Percentiles rank a stretch among this genome's conserved stretches.
Evolutionary conservation across 331 rosid genomes (phyloP).

Genomic region (Ulmus americana): DNA sequence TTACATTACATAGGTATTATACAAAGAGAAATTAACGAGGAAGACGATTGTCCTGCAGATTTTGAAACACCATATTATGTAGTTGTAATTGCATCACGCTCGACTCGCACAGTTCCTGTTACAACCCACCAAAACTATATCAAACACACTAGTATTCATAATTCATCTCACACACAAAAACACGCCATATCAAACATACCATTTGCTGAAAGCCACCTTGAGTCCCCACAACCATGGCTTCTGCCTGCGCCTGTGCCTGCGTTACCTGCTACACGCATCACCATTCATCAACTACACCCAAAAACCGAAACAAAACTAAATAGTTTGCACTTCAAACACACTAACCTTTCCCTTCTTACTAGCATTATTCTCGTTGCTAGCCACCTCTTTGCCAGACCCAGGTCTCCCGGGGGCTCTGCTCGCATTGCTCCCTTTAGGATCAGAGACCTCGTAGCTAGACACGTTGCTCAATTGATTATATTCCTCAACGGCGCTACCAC

Average conservation of each 20-base stretch:
- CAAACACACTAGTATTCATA: background rate
- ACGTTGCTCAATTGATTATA: slow-evolving; percentile 41
- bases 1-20: background rate
- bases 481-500: slow-evolving; percentile 42
- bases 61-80: slow-evolving; percentile 39
- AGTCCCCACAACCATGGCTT: slow-evolving; percentile 30
- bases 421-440: slow-evolving; percentile 34
- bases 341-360: slow-evolving; percentile 62
- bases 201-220: slow-evolving; percentile 48
- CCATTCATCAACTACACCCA: background rate
- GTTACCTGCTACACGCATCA: slow-evolving; percentile 33
- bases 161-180: background rate
- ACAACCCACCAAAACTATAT: slow-evolving; percentile 8
- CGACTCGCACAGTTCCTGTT: slow-evolving; percentile 43
- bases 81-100: slow-evolving; percentile 40
- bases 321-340: slow-evolving; percentile 2
- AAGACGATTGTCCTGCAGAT: slow-evolving; percentile 55
- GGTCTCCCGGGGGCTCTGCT: slow-evolving; percentile 37
- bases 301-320: background rate
- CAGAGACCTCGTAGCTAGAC: slow-evolving; percentile 31
- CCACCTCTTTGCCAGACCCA: slow-evolving; percentile 41
- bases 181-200: slow-evolving; percentile 35
- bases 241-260: slow-evolving; percentile 46
- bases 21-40: slow-evolving; percentile 38
- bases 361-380: slow-evolving; percentile 32